Conservation (phyloP, 257 asterid species). For the Plantago ovata region DNA sequence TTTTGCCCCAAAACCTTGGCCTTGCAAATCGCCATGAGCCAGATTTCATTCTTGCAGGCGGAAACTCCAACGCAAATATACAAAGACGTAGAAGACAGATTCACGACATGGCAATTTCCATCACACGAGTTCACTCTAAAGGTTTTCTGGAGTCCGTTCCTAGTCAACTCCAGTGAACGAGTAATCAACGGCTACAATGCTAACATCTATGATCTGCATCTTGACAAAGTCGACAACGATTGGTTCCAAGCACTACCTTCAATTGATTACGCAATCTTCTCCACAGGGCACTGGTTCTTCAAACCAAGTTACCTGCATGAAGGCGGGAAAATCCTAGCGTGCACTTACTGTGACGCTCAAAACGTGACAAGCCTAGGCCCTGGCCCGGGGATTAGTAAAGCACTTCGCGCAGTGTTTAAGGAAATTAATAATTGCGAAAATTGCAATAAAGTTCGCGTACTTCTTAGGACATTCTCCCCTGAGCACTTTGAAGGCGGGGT, state of each 20-base stretch:
- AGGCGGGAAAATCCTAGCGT: slow-evolving; percentile 29
- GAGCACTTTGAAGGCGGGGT: slow-evolving; percentile 45
- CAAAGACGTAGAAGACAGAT: slow-evolving; percentile 34
- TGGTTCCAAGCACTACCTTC: slow-evolving; percentile 35
- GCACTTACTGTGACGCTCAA: slow-evolving; percentile 29
- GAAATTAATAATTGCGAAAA: slow-evolving; percentile 29
- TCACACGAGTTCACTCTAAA: slow-evolving; percentile 38
- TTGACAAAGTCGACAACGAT: slow-evolving; percentile 30
- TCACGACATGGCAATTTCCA: slow-evolving; percentile 33
- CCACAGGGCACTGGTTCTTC: slow-evolving; percentile 47
- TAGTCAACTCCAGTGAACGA: slow-evolving; percentile 30
- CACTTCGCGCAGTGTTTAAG: slow-evolving; percentile 31
- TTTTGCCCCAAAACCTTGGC: too few relatives aligned
- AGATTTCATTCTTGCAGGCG: slow-evolving; percentile 18
- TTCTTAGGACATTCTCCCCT: slow-evolving; percentile 39
- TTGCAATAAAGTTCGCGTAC: slow-evolving; percentile 22
- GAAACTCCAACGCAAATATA: slow-evolving; percentile 28
- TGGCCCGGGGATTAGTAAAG: slow-evolving; percentile 20
- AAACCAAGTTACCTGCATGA: slow-evolving; percentile 33
- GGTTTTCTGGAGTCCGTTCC: slow-evolving; percentile 39
- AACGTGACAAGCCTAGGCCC: slow-evolving; percentile 35
- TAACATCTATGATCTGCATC: slow-evolving; percentile 35
- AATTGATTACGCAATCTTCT: slow-evolving; percentile 39
- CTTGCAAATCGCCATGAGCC: too few relatives aligned
- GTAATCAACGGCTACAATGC: slow-evolving; percentile 33